phyloP scores from a whole-genome alignment of 2,329 filamentous ascomycete species.

The Aspergillus carbonarius region DNA sequence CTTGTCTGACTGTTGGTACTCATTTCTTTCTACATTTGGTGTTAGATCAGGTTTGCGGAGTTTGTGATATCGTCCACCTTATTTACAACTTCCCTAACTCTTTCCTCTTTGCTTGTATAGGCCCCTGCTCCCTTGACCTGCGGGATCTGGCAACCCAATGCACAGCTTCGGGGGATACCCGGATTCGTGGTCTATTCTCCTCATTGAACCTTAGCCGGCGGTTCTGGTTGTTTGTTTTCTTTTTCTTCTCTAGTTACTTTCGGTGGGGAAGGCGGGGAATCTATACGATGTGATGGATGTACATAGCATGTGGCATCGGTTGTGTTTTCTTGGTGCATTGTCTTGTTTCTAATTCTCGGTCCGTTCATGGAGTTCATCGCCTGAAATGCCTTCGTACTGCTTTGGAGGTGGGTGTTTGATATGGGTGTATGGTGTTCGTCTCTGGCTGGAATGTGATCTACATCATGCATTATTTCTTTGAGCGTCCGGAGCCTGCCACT shows the following conservation, averaged over 20 bases:
- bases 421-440: conserved; percentile 35
- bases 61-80: conserved; percentile 10
- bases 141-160: not conserved
- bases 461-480: conserved; percentile 12
- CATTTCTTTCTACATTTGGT: conserved; percentile 5
- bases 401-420: conserved; percentile 28
- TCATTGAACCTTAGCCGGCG: conserved; percentile 1
- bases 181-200: not conserved
- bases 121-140: conserved; percentile 7
- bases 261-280: conserved; percentile 13
- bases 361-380: conserved; percentile 23
- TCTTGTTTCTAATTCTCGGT: conserved; percentile 21
- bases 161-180: not conserved
- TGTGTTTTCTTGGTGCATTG: conserved; percentile 26
- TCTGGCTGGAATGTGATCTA: conserved; percentile 30
- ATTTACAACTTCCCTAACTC: conserved; percentile 8
- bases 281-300: conserved; percentile 39
- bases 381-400: conserved; percentile 20
- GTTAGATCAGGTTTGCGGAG: conserved; percentile 16
- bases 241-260: conserved; percentile 7
- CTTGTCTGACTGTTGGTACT: not conserved
- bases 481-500: not conserved
- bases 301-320: conserved; percentile 32
- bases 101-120: conserved; percentile 17
- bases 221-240: conserved; percentile 1